These are phyloP conservation scores for Cavenderia fasciculata DNA, from an alignment of 78 protist species.

Conservation along the genomic window DNA sequence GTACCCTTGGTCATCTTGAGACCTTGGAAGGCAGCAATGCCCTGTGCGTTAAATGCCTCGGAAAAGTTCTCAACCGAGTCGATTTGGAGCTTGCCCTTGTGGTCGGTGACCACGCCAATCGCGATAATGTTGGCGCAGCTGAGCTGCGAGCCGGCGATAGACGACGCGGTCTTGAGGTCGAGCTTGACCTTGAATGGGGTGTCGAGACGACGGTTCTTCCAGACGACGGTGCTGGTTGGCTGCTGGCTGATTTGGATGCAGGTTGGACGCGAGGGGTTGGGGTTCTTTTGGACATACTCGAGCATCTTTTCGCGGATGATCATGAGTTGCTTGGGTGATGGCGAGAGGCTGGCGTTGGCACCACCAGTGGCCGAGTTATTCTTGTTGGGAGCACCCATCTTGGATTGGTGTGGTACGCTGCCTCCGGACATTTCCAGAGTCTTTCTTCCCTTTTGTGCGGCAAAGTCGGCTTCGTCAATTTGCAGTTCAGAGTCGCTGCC, in stretches of 20 bases:
- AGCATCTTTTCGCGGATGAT: slow-evolving; percentile 66
- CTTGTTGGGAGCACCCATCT: background rate
- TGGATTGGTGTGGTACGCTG: no score
- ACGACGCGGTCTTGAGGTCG: slow-evolving; percentile 42
- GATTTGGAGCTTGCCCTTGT: slow-evolving; percentile 73
- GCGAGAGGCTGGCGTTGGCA: slow-evolving; percentile 22
- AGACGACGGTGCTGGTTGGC: slow-evolving; percentile 58
- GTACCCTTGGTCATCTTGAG: slow-evolving; percentile 75
- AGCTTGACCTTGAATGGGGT: slow-evolving; percentile 60
- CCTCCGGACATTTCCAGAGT: no score
- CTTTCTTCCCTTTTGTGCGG: no score
- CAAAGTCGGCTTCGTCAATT: slow-evolving; percentile 44
- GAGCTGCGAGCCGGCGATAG: slow-evolving; percentile 21
- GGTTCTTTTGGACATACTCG: slow-evolving; percentile 70
- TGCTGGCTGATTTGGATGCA: slow-evolving; percentile 63
- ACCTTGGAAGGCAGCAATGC: slow-evolving; percentile 69
- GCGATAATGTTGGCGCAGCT: slow-evolving; percentile 11
- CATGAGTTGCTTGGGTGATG: slow-evolving; percentile 77
- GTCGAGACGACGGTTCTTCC: slow-evolving; percentile 70
- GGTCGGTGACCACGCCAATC: slow-evolving; percentile 63
- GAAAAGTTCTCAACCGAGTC: slow-evolving; percentile 70
- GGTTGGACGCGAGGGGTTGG: slow-evolving; percentile 38
- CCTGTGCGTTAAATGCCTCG: slow-evolving; percentile 56
- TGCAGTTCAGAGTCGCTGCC: slow-evolving; percentile 35
- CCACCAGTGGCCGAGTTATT: slow-evolving; percentile 11